Percentiles rank a stretch among this genome's conserved stretches.
phyloP scores from a whole-genome alignment of 495 filamentous ascomycete genomes.

The Trichocladium antarcticum region DNA sequence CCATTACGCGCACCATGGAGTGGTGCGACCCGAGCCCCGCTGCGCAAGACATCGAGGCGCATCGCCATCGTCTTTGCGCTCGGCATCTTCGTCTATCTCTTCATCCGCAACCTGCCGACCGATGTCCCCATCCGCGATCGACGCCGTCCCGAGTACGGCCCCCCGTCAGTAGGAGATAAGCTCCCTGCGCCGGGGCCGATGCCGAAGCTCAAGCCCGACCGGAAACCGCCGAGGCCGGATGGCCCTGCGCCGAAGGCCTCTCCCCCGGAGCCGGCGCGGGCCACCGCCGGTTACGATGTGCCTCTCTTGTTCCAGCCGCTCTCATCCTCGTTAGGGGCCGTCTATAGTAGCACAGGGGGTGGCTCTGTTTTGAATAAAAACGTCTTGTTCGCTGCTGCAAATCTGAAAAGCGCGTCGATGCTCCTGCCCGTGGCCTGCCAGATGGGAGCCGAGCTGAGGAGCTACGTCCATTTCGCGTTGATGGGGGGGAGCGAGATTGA shows the following conservation, averaged over 20 bases:
- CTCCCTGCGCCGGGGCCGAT: conserved; percentile 13
- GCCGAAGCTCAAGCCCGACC: conserved; percentile 14
- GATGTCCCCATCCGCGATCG: conserved; percentile 23
- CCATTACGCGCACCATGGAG: conserved; percentile 25
- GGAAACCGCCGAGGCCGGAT: conserved; percentile 2
- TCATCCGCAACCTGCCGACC: conserved; percentile 35
- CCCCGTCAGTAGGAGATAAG: conserved; percentile 12
- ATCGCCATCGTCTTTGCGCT: conserved; percentile 23
- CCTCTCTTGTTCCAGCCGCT: conserved; percentile 31
- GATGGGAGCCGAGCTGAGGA: conserved; percentile 46
- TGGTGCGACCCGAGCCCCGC: conserved; percentile 19
- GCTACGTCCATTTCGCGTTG: conserved; percentile 49
- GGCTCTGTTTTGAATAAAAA: conserved; percentile 37
- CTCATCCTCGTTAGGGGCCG: conserved; percentile 28
- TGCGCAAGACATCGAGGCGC: conserved; percentile 32
- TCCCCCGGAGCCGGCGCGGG: background rate
- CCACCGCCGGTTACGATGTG: conserved; percentile 26
- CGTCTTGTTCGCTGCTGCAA: conserved; percentile 48
- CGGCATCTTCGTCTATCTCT: conserved; percentile 30
- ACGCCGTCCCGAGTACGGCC: conserved; percentile 22
- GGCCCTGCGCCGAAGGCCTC: background rate
- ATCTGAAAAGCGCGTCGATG: conserved; percentile 42
- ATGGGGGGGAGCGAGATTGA: conserved; percentile 45
- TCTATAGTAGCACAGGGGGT: conserved; percentile 29
- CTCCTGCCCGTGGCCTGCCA: conserved; percentile 51